Evolutionary conservation across 768 basidiomycete species (phyloP).

Genomic region (Chalciporus piperatus): DNA sequence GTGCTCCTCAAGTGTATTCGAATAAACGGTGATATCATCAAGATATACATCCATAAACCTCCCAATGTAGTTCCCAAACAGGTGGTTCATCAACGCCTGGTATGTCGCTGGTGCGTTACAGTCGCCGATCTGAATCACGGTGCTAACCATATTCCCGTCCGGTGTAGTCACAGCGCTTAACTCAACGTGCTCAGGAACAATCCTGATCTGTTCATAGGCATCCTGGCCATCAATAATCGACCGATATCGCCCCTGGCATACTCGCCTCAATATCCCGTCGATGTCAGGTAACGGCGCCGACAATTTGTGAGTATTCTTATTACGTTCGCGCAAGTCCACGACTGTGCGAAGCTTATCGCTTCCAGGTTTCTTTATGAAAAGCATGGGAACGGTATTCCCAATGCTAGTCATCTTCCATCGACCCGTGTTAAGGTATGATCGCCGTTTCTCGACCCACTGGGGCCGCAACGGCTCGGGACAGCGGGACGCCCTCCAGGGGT

Average conservation of each 20-base stretch:
- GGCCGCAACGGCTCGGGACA: background rate
- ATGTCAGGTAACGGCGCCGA: conserved; percentile 17
- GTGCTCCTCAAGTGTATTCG: conserved; percentile 27
- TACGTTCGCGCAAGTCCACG: conserved; percentile 11
- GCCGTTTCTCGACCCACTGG: background rate
- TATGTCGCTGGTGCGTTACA: background rate
- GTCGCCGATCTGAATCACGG: background rate
- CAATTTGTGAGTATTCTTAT: conserved; percentile 15
- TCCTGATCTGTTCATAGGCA: conserved; percentile 20
- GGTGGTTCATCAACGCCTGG: conserved; percentile 11
- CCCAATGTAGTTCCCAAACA: background rate
- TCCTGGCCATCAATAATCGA: conserved; percentile 13
- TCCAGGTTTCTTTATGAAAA: background rate
- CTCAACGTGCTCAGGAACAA: conserved; percentile 24
- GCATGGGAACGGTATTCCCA: conserved; percentile 1
- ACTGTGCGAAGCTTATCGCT: background rate
- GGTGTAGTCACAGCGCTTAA: conserved; percentile 25
- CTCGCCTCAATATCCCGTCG: conserved; percentile 10
- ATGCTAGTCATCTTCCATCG: background rate
- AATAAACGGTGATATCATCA: conserved; percentile 3
- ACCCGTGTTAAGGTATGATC: background rate
- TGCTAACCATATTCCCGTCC: conserved; percentile 29
- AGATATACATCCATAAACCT: background rate
- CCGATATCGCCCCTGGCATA: background rate
- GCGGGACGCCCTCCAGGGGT: background rate